Evolutionary conservation across 1,284 basidiomycete genomes (phyloP), one percentile per base, ranked within the genome.

Genomic region (Ceratobasidium sp.): DNA sequence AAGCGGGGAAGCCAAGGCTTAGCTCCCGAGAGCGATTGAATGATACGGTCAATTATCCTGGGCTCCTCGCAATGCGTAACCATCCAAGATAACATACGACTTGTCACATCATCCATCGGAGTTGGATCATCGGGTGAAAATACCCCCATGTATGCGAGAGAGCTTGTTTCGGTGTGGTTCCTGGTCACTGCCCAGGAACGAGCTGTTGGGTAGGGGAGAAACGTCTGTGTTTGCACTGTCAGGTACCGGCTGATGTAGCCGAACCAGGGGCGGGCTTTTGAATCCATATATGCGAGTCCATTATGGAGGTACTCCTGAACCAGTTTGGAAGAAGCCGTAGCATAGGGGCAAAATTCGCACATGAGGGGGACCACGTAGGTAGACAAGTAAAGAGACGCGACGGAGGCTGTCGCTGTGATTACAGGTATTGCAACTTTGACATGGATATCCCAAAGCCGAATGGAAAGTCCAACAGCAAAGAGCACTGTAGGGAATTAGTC

Each of bases 1-100:
- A 43, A 31, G 3, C 55, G 55, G 32, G 55, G 55, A 6, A 57
- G 15, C 55, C 55, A 57, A 7, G 55, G 55, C 2, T 57, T 42
- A 29, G 55, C 55, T n/a, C 27, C 55, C 3, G 55, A 38, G 1
- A 57, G 38, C 10, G 55, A 42, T 10, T 43, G 20, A 12, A 55
- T 17, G 5, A 40, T 38, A 12, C 13, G 32, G 10, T 38, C 32
- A 22, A 25, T 55, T 5, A 13, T 55, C 2, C 42, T 38, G 1
- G 54, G 15, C 8, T 55, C 54, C 22, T 55, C 20, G 17, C 54
- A 55, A 20, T 57, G 42, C 12, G 0, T 10, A 6, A 57, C 40
- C 27, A 57, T 38, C 55, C 55, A 57, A 29, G 27, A 31, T 4
- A 57, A 29, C 55, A 57, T 57, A 3, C 32, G 32, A 17, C 55